A percentile compares a stretch with the other conserved stretches of the same genome.
phyloP scores from a whole-genome alignment of 257 asterid species.

The Solanum piurae region DNA sequence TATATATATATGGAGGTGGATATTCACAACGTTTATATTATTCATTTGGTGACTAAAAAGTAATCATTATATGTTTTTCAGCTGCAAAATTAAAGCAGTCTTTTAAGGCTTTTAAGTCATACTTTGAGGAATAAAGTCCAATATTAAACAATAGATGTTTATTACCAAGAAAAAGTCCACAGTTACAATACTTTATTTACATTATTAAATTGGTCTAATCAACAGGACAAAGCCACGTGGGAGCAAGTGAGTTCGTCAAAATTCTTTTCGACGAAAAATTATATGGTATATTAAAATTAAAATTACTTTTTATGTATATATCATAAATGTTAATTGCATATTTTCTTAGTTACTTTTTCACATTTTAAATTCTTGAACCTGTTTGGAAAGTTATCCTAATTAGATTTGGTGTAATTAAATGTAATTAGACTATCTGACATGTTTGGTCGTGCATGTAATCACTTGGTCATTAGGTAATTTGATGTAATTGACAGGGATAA shows the following conservation, averaged over 20 bases:
- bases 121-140: background rate
- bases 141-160: background rate
- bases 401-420: no score
- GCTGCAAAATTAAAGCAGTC: background rate
- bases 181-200: background rate
- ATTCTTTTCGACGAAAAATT: background rate
- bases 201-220: background rate
- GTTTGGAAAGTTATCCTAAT: no score
- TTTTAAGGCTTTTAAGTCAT: background rate
- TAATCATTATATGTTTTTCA: background rate
- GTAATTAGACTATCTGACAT: no score
- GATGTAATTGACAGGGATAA: no score
- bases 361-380: no score
- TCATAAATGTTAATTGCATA: no score
- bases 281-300: no score
- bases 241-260: background rate
- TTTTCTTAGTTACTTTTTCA: no score
- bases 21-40: background rate
- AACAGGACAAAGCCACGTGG: background rate
- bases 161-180: background rate
- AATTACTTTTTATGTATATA: no score
- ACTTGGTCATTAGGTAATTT: no score
- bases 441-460: no score
- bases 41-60: background rate
- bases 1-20: background rate